Percentiles rank a stretch among this genome's conserved stretches.
Evolutionary conservation across 164 flowering plant species (phyloP).

Genomic region (Tetrastigma voinierianum): DNA sequence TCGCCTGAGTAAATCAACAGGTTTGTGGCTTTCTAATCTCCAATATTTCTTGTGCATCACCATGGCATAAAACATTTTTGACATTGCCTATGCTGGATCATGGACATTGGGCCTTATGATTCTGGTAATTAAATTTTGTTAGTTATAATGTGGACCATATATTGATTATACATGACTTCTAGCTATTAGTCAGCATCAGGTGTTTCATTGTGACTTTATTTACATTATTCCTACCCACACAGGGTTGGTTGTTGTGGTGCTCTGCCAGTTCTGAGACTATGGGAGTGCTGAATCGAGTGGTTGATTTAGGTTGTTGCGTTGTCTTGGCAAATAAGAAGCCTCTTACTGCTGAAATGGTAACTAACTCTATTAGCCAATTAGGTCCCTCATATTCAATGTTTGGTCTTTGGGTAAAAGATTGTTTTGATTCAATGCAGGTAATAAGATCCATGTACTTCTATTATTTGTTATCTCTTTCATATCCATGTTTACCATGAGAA

Average conservation of each 20-base stretch:
- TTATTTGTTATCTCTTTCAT: background rate
- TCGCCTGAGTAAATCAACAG: constrained; percentile 46
- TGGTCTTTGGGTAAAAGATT: too few relatives aligned
- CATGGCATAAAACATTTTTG: background rate
- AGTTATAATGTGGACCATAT: background rate
- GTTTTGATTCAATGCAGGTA: background rate
- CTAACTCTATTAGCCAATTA: background rate
- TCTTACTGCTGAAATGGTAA: constrained; percentile 72
- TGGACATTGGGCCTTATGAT: too few relatives aligned
- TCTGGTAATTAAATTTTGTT: background rate
- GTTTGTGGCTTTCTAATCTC: constrained; percentile 23
- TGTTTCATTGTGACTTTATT: background rate
- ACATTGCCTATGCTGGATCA: background rate
- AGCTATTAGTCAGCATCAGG: background rate
- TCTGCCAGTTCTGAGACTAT: constrained; percentile 86
- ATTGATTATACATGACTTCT: background rate
- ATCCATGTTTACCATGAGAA: background rate
- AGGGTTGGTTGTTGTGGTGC: constrained; percentile 83
- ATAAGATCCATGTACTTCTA: background rate
- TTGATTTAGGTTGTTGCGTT: constrained; percentile 68
- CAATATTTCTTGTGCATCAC: background rate
- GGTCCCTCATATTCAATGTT: too few relatives aligned
- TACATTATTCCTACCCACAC: constrained; percentile 8
- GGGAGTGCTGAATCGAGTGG: constrained; percentile 40
- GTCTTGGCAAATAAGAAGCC: constrained; percentile 94